phyloP scores from a whole-genome alignment of 2,329 filamentous ascomycete genomes.

The Xylariaceae sp. region DNA sequence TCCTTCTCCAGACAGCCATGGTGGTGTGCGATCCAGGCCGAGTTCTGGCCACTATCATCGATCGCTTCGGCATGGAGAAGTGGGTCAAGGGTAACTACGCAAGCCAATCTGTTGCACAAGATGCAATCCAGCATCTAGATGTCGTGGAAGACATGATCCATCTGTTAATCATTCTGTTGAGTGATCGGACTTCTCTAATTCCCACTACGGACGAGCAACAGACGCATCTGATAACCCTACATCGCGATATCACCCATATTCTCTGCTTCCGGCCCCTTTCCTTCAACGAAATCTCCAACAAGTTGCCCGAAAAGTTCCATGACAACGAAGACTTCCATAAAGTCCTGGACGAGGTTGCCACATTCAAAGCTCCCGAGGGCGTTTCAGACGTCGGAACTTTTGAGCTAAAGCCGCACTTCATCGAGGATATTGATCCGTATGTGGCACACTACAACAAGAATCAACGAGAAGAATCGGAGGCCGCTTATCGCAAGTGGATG shows the following conservation, averaged over 20 bases:
- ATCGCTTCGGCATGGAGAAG: slow-evolving; percentile 80
- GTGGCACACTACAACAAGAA: slow-evolving; percentile 96
- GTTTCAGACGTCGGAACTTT: slow-evolving; percentile 91
- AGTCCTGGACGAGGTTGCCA: slow-evolving; percentile 81
- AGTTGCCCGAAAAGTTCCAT: slow-evolving; percentile 81
- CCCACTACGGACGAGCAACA: slow-evolving; percentile 60
- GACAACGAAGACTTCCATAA: slow-evolving; percentile 84
- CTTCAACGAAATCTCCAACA: slow-evolving; percentile 83
- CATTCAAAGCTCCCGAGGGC: slow-evolving; percentile 84
- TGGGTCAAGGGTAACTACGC: slow-evolving; percentile 85
- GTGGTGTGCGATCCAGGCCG: slow-evolving; percentile 78
- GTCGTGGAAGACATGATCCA: slow-evolving; percentile 95
- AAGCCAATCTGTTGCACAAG: slow-evolving; percentile 65
- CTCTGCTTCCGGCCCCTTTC: slow-evolving; percentile 94
- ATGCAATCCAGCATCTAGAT: slow-evolving; percentile 83
- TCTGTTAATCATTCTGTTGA: slow-evolving; percentile 82
- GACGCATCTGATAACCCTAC: slow-evolving; percentile 65
- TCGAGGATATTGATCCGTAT: slow-evolving; percentile 90
- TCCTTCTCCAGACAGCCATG: slow-evolving; percentile 84
- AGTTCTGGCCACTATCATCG: slow-evolving; percentile 82
- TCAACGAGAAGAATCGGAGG: slow-evolving; percentile 90
- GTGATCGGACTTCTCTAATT: slow-evolving; percentile 77
- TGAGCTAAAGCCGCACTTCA: slow-evolving; percentile 78
- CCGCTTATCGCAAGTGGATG: slow-evolving; percentile 79
- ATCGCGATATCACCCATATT: slow-evolving; percentile 86